A percentile compares a stretch with the other conserved stretches of the same genome.
Evolutionary conservation across 2,329 filamentous ascomycete species (phyloP).

Genomic region (Helicocarpus griseus): DNA sequence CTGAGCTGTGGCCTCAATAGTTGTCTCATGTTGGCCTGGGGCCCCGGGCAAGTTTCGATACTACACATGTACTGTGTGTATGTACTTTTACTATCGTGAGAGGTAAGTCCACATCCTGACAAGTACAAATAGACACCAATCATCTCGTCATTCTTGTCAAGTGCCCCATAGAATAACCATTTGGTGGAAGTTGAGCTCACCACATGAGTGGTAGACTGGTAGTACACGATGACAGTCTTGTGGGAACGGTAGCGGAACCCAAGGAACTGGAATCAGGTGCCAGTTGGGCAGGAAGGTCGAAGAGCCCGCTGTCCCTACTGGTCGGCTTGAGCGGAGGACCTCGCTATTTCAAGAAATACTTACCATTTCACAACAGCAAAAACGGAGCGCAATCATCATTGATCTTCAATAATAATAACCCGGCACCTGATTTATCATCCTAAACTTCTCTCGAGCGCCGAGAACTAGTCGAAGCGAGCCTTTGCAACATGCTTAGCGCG

Average conservation of each 20-base stretch:
- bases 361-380: background rate
- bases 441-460: background rate
- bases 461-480: background rate
- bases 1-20: too few species aligned
- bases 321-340: background rate
- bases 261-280: constrained; percentile 1
- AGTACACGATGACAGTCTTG: background rate
- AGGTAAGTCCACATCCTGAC: too few species aligned
- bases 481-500: background rate
- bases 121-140: too few species aligned
- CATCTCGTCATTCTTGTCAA: too few species aligned
- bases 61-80: too few species aligned
- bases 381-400: background rate
- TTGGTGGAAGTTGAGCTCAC: background rate
- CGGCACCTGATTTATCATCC: too few species aligned
- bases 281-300: constrained; percentile 2
- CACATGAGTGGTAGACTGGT: background rate
- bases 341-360: background rate
- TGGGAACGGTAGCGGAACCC: background rate
- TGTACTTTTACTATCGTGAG: too few species aligned
- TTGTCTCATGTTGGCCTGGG: too few species aligned
- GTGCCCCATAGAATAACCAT: too few species aligned
- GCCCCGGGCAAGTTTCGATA: too few species aligned
- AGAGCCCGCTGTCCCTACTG: background rate
- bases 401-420: too few species aligned